These are phyloP conservation scores for Malus asiatica DNA, from an alignment of 306 rosid genomes.

Conservation along the genomic window DNA sequence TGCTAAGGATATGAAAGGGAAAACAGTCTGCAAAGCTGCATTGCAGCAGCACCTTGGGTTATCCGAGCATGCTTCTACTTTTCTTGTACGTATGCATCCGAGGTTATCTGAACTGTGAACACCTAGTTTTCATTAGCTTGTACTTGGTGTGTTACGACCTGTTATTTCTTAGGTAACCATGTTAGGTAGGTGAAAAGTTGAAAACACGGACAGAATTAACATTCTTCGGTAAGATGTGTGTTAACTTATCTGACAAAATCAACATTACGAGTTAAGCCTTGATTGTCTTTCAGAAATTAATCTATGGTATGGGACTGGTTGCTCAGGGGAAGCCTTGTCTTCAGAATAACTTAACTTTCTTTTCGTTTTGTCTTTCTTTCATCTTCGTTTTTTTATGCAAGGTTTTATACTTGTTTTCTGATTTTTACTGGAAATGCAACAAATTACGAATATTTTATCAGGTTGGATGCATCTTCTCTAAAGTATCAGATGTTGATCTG, in stretches of 20 bases:
- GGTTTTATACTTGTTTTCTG: background rate
- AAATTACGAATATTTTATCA: slow-evolving; percentile 19
- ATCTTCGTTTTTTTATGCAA: background rate
- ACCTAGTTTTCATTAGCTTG: background rate
- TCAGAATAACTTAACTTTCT: background rate
- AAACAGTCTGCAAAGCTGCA: slow-evolving; percentile 58
- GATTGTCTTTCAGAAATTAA: background rate
- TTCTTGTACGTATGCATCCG: slow-evolving; percentile 42
- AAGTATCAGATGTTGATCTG: slow-evolving; percentile 40
- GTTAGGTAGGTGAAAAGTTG: background rate
- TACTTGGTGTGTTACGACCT: slow-evolving; percentile 6
- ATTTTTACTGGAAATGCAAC: slow-evolving; percentile 1
- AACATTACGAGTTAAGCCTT: background rate
- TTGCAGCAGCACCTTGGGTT: slow-evolving; percentile 55
- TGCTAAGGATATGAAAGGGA: slow-evolving; percentile 60
- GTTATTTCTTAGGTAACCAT: background rate
- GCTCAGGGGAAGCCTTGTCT: background rate
- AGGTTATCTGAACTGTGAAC: background rate
- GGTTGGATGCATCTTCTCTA: slow-evolving; percentile 69
- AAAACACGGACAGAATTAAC: background rate
- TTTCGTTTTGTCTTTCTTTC: background rate
- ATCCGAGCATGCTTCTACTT: slow-evolving; percentile 39
- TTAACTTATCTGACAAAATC: background rate
- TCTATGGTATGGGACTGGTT: background rate
- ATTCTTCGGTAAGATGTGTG: background rate